phyloP scores from a whole-genome alignment of 148 eudicot genomes.

The Arbutus unedo region DNA sequence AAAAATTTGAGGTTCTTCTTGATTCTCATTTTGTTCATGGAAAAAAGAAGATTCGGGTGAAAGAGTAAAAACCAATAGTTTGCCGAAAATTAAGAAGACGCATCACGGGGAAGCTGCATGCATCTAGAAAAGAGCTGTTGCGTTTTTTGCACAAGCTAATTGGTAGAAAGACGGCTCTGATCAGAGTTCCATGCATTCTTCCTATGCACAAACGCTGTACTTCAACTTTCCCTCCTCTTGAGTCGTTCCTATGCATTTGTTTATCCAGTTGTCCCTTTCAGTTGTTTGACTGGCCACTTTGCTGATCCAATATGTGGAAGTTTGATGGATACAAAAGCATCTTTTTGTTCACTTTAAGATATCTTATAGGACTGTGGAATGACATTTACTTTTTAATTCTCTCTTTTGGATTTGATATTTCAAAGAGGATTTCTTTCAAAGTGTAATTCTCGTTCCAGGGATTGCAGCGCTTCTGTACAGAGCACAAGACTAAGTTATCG shows the following conservation, averaged over 20 bases:
- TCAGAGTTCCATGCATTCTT: not conserved
- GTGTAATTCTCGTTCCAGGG: conserved; percentile 50
- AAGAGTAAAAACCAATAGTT: not conserved
- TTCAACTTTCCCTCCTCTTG: not conserved
- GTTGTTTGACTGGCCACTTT: not conserved
- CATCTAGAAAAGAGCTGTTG: not conserved
- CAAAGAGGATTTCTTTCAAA: not conserved
- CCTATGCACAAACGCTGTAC: not conserved
- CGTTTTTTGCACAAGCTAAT: not conserved
- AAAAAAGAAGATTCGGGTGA: not conserved
- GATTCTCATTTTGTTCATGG: not conserved
- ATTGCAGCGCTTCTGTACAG: conserved; percentile 87
- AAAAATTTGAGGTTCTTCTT: not conserved
- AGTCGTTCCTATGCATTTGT: not conserved
- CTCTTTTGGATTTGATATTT: not conserved
- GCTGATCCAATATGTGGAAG: not conserved
- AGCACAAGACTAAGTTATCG: conserved; percentile 85
- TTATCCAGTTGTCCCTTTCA: not conserved
- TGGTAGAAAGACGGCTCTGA: not conserved
- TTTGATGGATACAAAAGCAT: not conserved
- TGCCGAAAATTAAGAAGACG: not conserved
- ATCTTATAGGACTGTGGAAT: not conserved
- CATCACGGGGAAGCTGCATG: not conserved
- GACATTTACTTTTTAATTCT: no score
- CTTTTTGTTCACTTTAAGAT: not conserved